Evolutionary conservation across 106 monocot species (phyloP), one percentile per base, ranked within the genome.

Genomic region (Chionographis japonica): DNA sequence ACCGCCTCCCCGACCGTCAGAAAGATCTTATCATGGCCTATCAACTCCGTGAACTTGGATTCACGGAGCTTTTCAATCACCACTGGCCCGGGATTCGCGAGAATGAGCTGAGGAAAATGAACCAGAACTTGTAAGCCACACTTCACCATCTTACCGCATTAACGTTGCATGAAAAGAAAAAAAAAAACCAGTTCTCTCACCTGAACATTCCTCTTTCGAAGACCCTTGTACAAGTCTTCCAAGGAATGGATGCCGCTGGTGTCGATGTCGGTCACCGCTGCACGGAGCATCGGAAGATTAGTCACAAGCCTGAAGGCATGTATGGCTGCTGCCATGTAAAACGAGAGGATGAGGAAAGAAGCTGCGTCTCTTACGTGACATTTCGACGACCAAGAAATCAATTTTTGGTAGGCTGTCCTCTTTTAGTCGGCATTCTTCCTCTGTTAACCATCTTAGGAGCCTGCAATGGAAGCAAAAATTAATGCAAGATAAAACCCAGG

Each of bases 211-310:
- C 74, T 63, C 66, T 84, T 91, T 51, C 78, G 41, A 9, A 91
- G 83, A 15, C 36, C 68, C 68, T 76, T 84, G 60, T 56, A 74
- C 71, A 91, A 38, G 10, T 91, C 84, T 66, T 86, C 87, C 13
- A 91, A 65, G 42, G 86, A 74, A 74, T 84, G 81, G 64, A 90
- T 83, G 62, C 90, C 90, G 17, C 90, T 86, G 1, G 87, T 91
- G 62, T 91, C 90, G 15, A 91, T 81, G 58, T 91, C 79, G 16
- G 77, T 87, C 12, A 91, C 90, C 11, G 90, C 90, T 91, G 84
- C 46, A 78, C 66, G 15, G 18, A 37, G 38, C 19, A 43, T 27
- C 27, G 11, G 39, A 42, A 2, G 15, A 39, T 27, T 5, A 43
- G 16, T 8, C 50, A 3, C 12, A 56, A 4, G 18, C 8, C 0